Evolutionary conservation across 2,329 filamentous ascomycete species (phyloP).

Genomic region (Aspergillus pseudotamarii): DNA sequence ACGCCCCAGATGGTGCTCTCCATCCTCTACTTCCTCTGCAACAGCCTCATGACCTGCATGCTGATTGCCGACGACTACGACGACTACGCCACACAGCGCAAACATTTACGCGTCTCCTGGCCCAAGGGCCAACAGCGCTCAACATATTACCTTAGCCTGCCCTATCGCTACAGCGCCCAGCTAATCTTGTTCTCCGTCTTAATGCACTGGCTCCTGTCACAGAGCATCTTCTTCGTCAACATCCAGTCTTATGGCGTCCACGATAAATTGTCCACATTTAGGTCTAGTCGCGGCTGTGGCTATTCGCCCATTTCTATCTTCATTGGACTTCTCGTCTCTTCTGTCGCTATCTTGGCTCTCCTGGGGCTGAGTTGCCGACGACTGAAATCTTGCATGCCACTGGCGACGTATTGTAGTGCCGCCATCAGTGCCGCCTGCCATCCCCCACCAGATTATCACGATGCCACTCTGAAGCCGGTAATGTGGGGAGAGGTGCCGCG

Average conservation of each 20-base stretch:
- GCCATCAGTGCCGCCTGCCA: constrained; percentile 41
- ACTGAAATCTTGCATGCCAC: constrained; percentile 29
- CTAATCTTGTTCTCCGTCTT: constrained; percentile 35
- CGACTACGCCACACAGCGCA: constrained; percentile 39
- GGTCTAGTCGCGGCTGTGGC: background rate
- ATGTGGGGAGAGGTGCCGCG: constrained; percentile 29
- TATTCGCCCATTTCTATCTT: constrained; percentile 14
- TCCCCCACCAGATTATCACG: constrained; percentile 18
- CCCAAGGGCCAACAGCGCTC: constrained; percentile 46
- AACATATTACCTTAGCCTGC: constrained; percentile 50
- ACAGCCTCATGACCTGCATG: constrained; percentile 48
- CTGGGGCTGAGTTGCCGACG: constrained; percentile 17
- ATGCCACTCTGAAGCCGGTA: constrained; percentile 22
- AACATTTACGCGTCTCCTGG: constrained; percentile 48
- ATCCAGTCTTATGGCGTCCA: constrained; percentile 26
- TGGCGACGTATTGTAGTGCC: constrained; percentile 31
- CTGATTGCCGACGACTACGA: constrained; percentile 53
- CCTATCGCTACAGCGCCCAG: constrained; percentile 35
- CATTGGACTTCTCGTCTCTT: constrained; percentile 7
- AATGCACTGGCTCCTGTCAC: constrained; percentile 53
- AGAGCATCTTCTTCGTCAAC: constrained; percentile 47
- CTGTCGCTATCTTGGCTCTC: constrained; percentile 10
- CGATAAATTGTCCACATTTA: background rate
- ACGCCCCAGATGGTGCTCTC: constrained; percentile 37
- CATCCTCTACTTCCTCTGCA: constrained; percentile 38